Conservation (phyloP, 2,329 filamentous ascomycete genomes). For the Tolypocladium pustulatum region DNA sequence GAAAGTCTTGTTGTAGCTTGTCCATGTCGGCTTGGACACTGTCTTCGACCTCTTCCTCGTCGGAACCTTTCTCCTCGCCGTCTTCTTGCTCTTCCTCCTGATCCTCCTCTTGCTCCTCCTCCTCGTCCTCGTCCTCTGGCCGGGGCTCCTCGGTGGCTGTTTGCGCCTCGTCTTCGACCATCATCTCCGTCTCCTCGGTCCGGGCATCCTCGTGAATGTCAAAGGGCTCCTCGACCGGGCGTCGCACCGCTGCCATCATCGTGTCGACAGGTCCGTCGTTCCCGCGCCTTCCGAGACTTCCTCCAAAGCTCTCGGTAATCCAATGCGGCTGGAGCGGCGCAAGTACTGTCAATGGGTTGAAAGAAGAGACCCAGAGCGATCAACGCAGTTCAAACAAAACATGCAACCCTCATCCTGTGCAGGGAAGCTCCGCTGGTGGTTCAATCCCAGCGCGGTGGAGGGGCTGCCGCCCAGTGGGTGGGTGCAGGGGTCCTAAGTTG, state of each 20-base stretch:
- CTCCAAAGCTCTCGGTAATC: background rate
- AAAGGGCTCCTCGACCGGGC: slow-evolving; percentile 25
- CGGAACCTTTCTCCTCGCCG: slow-evolving; percentile 33
- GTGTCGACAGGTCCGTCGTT: background rate
- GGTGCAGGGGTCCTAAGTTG: slow-evolving; percentile 11
- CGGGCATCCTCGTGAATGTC: slow-evolving; percentile 39
- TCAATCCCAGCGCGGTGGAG: background rate
- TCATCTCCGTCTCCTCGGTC: slow-evolving; percentile 40
- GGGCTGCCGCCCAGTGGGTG: slow-evolving; percentile 4
- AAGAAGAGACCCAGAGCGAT: background rate
- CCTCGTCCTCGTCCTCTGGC: slow-evolving; percentile 13
- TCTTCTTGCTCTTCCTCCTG: slow-evolving; percentile 28
- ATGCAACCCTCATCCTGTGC: background rate
- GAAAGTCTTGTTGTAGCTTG: slow-evolving; percentile 71
- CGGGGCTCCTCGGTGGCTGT: too few relatives aligned
- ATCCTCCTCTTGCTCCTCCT: slow-evolving; percentile 20
- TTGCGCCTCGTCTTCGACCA: slow-evolving; percentile 26
- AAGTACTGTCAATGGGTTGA: background rate
- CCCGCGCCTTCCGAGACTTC: background rate
- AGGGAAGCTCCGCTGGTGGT: background rate
- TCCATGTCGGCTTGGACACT: slow-evolving; percentile 77
- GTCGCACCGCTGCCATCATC: background rate
- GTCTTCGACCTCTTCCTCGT: slow-evolving; percentile 55
- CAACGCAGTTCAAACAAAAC: background rate
- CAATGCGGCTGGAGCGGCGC: background rate